Conservation (phyloP, 2,329 filamentous ascomycete species). For the Pseudohalonectria lignicola region DNA sequence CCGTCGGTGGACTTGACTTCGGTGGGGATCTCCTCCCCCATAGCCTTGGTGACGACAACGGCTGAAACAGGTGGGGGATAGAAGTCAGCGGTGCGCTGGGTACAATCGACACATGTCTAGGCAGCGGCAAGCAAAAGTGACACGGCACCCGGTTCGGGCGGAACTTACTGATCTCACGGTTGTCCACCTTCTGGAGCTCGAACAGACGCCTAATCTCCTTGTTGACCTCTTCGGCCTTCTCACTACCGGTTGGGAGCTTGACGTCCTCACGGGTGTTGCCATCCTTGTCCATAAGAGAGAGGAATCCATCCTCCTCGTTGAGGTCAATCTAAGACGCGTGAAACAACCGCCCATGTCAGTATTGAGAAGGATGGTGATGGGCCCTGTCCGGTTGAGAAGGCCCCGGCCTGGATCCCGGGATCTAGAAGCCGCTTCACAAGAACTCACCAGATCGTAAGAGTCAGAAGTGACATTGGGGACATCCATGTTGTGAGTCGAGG, state of each 20-base stretch:
- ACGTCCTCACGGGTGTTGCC: slow-evolving; percentile 91
- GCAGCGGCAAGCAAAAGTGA: too few species aligned
- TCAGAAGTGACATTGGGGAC: slow-evolving; percentile 85
- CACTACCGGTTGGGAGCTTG: slow-evolving; percentile 67
- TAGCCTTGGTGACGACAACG: slow-evolving; percentile 85
- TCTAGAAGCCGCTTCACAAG: too few species aligned
- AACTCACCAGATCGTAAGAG: slow-evolving; percentile 89
- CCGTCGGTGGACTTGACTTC: slow-evolving; percentile 1
- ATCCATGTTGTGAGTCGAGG: slow-evolving; percentile 97
- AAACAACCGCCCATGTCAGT: neutral
- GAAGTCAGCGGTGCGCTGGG: too few species aligned
- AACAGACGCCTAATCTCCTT: slow-evolving; percentile 78
- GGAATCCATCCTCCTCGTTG: slow-evolving; percentile 86
- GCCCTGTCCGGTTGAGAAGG: too few species aligned
- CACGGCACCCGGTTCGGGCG: too few species aligned
- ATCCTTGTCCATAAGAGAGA: slow-evolving; percentile 83
- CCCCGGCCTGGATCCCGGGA: too few species aligned
- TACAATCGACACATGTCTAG: too few species aligned
- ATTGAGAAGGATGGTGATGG: too few species aligned
- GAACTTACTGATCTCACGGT: slow-evolving; percentile 74
- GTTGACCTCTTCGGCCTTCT: slow-evolving; percentile 50
- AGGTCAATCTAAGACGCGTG: slow-evolving; percentile 62
- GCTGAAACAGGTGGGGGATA: slow-evolving; percentile 35
- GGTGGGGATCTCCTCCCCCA: slow-evolving; percentile 78
- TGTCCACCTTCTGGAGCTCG: slow-evolving; percentile 55